Conservation (phyloP, 306 rosid species). For the Castanospermum australe region DNA sequence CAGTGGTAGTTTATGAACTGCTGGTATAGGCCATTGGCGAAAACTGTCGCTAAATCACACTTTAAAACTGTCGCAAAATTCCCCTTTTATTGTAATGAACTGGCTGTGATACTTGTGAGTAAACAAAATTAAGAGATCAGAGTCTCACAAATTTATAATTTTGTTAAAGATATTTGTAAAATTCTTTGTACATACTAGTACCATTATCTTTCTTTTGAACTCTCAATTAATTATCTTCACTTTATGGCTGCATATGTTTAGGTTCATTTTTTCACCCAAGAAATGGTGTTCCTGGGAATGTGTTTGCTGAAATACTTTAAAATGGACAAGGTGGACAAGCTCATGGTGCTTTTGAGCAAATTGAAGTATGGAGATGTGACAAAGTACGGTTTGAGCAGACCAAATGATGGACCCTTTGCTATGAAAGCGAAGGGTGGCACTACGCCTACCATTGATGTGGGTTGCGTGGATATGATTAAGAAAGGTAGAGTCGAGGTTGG, state of each 20-base stretch:
- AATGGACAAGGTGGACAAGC: constrained; percentile 33
- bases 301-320: constrained; percentile 37
- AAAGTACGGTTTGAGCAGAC: constrained; percentile 45
- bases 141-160: too few species aligned
- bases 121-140: too few species aligned
- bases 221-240: neutral
- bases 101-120: too few species aligned
- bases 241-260: neutral
- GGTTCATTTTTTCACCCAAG: constrained; percentile 52
- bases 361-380: constrained; percentile 45
- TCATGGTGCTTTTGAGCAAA: constrained; percentile 31
- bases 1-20: too few species aligned
- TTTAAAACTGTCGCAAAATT: too few species aligned
- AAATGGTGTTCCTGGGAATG: constrained; percentile 60
- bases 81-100: too few species aligned
- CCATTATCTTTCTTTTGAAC: neutral
- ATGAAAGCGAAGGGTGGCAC: constrained; percentile 42
- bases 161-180: too few species aligned
- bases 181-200: neutral
- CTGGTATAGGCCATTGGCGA: too few species aligned
- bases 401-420: constrained; percentile 54
- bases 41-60: too few species aligned
- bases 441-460: constrained; percentile 71
- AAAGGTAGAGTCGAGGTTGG: constrained; percentile 51
- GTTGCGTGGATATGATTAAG: constrained; percentile 38